Base-by-base conservation (phyloP, 441 rosid genomes). In the California macrophylla region DNA sequence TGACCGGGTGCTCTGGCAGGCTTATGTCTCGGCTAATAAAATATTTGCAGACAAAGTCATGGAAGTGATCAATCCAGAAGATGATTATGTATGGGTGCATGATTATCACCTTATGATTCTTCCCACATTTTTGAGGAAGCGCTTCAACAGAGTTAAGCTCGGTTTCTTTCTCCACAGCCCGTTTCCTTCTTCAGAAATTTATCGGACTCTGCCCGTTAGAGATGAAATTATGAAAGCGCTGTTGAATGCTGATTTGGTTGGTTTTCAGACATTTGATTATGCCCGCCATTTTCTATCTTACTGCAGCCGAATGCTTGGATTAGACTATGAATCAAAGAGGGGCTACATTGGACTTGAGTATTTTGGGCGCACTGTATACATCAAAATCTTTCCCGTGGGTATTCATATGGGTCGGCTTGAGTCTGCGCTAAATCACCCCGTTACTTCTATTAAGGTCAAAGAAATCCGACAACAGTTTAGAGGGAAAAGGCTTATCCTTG, bases 91-190 rank as follows among this genome's bases (percentile, higher is more conserved):
- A 16, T 90, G 96, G 92, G 83, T 88, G 74, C 92, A 90, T 4
- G 96, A 90, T 79, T 90, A 90, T 69, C 96, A 90, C 78, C 82
- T 90, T 32, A 85, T 90, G 96, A 80, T 90, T 79, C 83, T 88
- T 45, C 96, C 90, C 21, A 86, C 91, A 4, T 83, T 90, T 71
- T 83, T 90, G 83, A 88, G 96, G 82, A 82, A 82, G 61, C 87
- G 84, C 63, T 88, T 80, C 71, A 64, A 83, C 79, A 79, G 84
- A 34, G 80, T 88, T 61, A 88, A 84, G 81, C 89, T 90, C 6
- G 92, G 93, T 0, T 90, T 88, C 84, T 90, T 90, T 77, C 90
- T 88, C 66, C 96, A 90, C 69, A 84, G 90, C 69, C 93, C 93
- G 3, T 90, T 90, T 47, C 96, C 96, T 26, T 85, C 96, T 0